Conservation (phyloP, 352 stramenopile species). For the Globisporangium viniferum region DNA sequence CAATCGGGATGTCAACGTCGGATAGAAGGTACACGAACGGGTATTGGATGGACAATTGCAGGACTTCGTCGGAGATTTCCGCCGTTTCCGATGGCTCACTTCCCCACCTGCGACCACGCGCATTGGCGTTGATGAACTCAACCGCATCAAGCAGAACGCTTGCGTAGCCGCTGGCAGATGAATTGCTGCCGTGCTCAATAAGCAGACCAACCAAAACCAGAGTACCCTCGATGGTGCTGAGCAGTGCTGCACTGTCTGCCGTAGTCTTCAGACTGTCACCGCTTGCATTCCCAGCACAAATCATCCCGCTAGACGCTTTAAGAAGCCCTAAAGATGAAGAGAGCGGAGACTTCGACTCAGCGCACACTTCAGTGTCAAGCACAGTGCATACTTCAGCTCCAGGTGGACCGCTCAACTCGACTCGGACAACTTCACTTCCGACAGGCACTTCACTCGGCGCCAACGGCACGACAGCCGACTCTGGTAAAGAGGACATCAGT, state of each 20-base stretch:
- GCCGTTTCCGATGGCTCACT: neutral
- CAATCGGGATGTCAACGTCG: neutral
- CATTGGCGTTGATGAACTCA: slow-evolving; percentile 5
- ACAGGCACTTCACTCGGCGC: neutral
- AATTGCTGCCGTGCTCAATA: neutral
- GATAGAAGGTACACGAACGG: slow-evolving; percentile 6
- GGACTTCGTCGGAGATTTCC: neutral
- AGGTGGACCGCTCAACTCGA: neutral
- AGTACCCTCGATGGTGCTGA: neutral
- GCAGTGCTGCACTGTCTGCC: neutral
- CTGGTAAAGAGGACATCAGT: neutral
- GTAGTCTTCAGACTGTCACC: neutral
- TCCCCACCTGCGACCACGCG: neutral
- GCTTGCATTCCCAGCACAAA: neutral
- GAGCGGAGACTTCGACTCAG: neutral
- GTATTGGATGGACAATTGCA: neutral
- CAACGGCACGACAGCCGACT: neutral
- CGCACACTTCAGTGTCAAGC: neutral
- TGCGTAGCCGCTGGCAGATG: neutral
- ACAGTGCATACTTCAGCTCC: neutral
- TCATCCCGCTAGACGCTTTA: neutral
- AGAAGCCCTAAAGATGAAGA: no score
- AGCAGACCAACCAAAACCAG: neutral
- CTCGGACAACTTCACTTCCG: neutral
- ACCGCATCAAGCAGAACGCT: neutral